Percentiles rank a stretch among this genome's conserved stretches.
Evolutionary conservation across 192 early-diverging fungal species (phyloP).

Genomic region (Backusella psychrophila): DNA sequence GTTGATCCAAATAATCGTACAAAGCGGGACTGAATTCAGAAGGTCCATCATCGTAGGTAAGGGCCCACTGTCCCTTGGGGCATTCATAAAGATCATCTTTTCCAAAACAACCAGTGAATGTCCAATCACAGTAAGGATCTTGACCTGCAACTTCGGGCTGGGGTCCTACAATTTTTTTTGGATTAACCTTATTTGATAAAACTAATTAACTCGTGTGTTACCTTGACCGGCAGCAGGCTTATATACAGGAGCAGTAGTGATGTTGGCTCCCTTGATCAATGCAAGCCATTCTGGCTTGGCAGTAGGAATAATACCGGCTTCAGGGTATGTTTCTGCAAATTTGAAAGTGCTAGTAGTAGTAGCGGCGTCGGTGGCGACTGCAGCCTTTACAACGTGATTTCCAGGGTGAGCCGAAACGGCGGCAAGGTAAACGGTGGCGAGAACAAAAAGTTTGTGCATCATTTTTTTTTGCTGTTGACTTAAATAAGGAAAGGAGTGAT

Average conservation of each 20-base stretch:
- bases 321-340: constrained; percentile 28
- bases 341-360: constrained; percentile 11
- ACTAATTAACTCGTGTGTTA: constrained; percentile 7
- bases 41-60: constrained; percentile 53
- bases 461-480: neutral
- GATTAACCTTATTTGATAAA: neutral
- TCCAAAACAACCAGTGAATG: constrained; percentile 43
- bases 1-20: constrained; percentile 39
- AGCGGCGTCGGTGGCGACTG: neutral
- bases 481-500: neutral
- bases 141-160: constrained; percentile 17
- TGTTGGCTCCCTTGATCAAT: constrained; percentile 25
- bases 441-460: constrained; percentile 15
- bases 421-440: constrained; percentile 7
- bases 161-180: constrained; percentile 1
- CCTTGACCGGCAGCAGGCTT: neutral
- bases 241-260: constrained; percentile 29
- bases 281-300: constrained; percentile 39
- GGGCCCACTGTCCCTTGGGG: constrained; percentile 47
- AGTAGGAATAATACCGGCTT: constrained; percentile 19
- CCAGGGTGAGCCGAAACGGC: constrained; percentile 6
- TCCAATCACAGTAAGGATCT: constrained; percentile 49
- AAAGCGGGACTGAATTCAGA: constrained; percentile 40
- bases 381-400: neutral
- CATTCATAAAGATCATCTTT: constrained; percentile 47